Percentiles rank a stretch among this genome's conserved stretches.
These are phyloP conservation scores for Pythium graminicola DNA, from an alignment of 352 stramenopile species.

Conservation along the genomic window DNA sequence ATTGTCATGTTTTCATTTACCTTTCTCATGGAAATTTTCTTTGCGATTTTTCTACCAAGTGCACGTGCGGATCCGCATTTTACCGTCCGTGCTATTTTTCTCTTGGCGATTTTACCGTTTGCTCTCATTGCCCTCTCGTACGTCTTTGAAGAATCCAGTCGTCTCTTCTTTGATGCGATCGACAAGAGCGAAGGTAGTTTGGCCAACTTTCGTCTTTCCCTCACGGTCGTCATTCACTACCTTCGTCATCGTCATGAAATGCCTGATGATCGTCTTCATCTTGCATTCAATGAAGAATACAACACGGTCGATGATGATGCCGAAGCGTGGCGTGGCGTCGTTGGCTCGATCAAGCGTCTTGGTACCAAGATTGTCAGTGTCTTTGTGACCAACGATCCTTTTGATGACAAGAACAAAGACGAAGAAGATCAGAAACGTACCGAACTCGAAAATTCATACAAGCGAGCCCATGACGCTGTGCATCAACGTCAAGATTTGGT, in stretches of 20 bases:
- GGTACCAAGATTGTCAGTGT: constrained; percentile 34
- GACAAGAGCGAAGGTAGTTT: constrained; percentile 77
- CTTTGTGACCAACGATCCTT: constrained; percentile 60
- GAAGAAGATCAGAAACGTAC: constrained; percentile 59
- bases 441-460: constrained; percentile 43
- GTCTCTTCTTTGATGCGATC: constrained; percentile 80
- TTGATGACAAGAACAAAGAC: constrained; percentile 71
- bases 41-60: constrained; percentile 83
- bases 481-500: constrained; percentile 36
- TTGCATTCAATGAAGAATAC: constrained; percentile 39
- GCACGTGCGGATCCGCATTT: constrained; percentile 66
- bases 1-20: constrained; percentile 89
- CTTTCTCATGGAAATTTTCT: constrained; percentile 88
- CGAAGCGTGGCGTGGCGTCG: constrained; percentile 49
- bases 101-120: constrained; percentile 67
- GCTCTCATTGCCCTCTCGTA: constrained; percentile 82
- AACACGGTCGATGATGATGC: constrained; percentile 50
- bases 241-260: constrained; percentile 72
- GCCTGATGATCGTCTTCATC: constrained; percentile 68
- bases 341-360: constrained; percentile 32
- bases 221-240: constrained; percentile 83
- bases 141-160: constrained; percentile 78
- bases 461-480: constrained; percentile 27
- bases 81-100: constrained; percentile 55
- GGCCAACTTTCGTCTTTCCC: constrained; percentile 76